Conservation (phyloP, 1,284 basidiomycete genomes). For the Tetrapyrgos nigripes region DNA sequence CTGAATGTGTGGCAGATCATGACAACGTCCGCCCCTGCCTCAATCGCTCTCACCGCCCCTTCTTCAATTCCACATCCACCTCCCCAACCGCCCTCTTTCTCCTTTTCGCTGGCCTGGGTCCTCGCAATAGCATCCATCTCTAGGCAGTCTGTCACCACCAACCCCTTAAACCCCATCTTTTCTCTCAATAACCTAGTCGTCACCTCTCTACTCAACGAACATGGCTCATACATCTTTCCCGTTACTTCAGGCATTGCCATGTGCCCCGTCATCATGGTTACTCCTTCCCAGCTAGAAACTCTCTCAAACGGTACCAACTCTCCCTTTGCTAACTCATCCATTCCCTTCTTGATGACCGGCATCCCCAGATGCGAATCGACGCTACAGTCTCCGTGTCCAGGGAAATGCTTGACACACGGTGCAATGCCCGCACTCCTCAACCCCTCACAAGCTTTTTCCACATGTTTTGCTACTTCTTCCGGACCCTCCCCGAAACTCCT, state of each 20-base stretch:
- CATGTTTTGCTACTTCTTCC: constrained; percentile 52
- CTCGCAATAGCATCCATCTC: constrained; percentile 58
- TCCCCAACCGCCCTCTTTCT: constrained; percentile 14
- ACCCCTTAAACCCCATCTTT: constrained; percentile 55
- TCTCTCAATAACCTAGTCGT: constrained; percentile 59
- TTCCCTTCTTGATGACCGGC: constrained; percentile 52
- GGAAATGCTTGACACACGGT: constrained; percentile 72
- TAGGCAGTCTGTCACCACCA: constrained; percentile 71
- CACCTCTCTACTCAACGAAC: constrained; percentile 59
- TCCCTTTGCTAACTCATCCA: constrained; percentile 42
- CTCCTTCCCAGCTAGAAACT: constrained; percentile 28
- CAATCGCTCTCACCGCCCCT: constrained; percentile 60
- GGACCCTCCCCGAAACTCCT: constrained; percentile 78
- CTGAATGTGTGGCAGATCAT: constrained; percentile 73
- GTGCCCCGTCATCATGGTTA: constrained; percentile 72
- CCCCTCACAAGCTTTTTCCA: constrained; percentile 53
- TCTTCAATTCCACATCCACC: constrained; percentile 56
- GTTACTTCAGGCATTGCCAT: constrained; percentile 68
- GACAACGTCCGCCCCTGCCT: constrained; percentile 69
- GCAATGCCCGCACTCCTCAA: constrained; percentile 57
- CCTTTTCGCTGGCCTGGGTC: background rate
- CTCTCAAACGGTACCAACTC: constrained; percentile 66
- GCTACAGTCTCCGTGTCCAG: constrained; percentile 75
- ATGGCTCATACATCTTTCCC: constrained; percentile 54
- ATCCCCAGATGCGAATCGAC: constrained; percentile 74